Base-by-base conservation (phyloP, 768 basidiomycete species). In the Exidia glandulosa region DNA sequence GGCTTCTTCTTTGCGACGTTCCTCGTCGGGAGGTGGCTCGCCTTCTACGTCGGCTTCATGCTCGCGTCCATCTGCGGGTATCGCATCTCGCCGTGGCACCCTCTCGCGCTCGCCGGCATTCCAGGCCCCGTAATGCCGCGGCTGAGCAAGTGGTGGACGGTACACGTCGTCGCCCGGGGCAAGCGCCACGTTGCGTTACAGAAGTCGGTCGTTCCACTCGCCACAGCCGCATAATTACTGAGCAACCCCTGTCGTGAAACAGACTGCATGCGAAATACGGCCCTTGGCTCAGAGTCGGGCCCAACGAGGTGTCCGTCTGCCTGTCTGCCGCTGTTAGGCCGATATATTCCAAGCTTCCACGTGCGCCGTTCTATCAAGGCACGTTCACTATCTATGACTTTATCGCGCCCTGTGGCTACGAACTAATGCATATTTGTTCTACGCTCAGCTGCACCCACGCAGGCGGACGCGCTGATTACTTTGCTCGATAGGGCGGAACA, bases 21-120 rank as follows among this genome's bases (percentile, higher is more conserved):
- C 41, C 41, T 45, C 41, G 41, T 45, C 10, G 41, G 41, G 12
- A 12, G 41, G 16, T 45, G 41, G 41, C 41, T 45, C 41, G 41
- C 41, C 12, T 45, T 45, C 41, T 45, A 45, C 41, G 41, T 45
- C 1, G 41, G 41, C 41, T 10, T 45, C 16, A 45, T 72, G 4
- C 62, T 65, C 36, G 32, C 47, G 4, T 74, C 75, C 1, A 73
- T 73, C 32, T 59, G 66, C 2, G 47, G 64, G 3, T 75, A 75
- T 64, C 73, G 75, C 31, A 62, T 76, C 27, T 76, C 75, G 3
- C 67, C 73, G 3, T 70, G 66, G 59, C 74, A 76, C 31, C 73
- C 74, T 32, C 70, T 75, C 25, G 41, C 41, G 41, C 41, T 45
- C 41, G 72, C 75, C 9, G 65, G 61, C 25, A 73, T 72, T 62